These are phyloP conservation scores for Malus asiatica DNA, from an alignment of 306 rosid genomes.

Conservation along the genomic window DNA sequence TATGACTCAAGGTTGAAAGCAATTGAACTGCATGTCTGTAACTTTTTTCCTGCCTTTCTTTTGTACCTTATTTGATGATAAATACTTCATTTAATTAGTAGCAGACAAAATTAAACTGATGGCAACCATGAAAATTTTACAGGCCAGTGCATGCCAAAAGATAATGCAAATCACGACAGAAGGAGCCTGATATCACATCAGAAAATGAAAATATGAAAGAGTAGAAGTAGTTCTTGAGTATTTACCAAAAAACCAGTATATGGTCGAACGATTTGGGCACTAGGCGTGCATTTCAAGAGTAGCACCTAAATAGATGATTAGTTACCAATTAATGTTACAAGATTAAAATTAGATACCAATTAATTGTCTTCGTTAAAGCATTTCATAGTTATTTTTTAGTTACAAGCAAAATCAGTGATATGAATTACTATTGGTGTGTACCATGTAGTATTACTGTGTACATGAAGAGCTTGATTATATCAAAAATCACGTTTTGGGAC, in stretches of 20 bases:
- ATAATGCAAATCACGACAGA: background rate
- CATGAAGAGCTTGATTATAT: background rate
- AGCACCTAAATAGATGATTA: background rate
- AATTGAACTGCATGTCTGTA: background rate
- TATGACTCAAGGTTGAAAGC: background rate
- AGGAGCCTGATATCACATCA: background rate
- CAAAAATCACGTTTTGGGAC: slow-evolving; percentile 3
- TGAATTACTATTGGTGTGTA: background rate
- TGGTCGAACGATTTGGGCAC: background rate
- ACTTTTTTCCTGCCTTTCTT: background rate
- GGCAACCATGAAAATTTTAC: background rate
- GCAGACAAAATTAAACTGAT: background rate
- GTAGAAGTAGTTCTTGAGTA: background rate
- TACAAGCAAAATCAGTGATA: background rate
- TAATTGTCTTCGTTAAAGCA: too few species aligned
- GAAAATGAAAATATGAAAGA: background rate
- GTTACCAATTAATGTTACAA: background rate
- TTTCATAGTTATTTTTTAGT: background rate
- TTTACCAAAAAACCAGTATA: background rate
- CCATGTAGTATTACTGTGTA: background rate
- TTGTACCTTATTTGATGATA: background rate
- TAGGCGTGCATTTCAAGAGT: slow-evolving; percentile 41
- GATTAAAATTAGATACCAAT: background rate
- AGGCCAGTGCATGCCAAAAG: background rate
- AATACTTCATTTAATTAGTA: background rate